phyloP scores from a whole-genome alignment of 768 basidiomycete species.

The Hypholoma fasciculare region DNA sequence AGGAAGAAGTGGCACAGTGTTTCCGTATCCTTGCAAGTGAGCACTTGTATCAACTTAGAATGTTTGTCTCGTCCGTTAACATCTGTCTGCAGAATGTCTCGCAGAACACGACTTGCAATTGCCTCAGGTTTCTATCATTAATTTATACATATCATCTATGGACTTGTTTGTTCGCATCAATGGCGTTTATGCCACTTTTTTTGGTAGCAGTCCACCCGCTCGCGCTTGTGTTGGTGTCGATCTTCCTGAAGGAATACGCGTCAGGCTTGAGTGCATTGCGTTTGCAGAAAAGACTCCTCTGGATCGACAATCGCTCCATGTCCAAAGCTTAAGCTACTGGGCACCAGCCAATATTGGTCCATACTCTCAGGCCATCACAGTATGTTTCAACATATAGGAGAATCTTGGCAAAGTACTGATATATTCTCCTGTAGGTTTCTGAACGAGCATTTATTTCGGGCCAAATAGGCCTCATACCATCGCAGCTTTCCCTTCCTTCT shows the following conservation, averaged over 20 bases:
- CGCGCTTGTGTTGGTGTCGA: constrained; percentile 91
- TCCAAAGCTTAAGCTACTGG: constrained; percentile 97
- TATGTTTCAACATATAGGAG: constrained; percentile 30
- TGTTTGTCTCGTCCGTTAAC: background rate
- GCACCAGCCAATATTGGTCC: constrained; percentile 99
- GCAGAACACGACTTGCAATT: constrained; percentile 46
- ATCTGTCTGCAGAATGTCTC: constrained; percentile 48
- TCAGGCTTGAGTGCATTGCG: constrained; percentile 84
- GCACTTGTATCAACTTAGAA: constrained; percentile 4
- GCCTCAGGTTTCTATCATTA: constrained; percentile 72
- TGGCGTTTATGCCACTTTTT: constrained; percentile 74
- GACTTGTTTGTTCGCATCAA: constrained; percentile 79
- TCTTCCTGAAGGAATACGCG: constrained; percentile 53
- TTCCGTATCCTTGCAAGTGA: constrained; percentile 67
- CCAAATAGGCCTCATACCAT: constrained; percentile 89
- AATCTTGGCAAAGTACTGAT: background rate
- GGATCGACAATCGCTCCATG: constrained; percentile 80
- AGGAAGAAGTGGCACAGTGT: constrained; percentile 71
- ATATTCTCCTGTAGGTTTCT: constrained; percentile 49
- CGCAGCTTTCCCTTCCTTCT: constrained; percentile 64
- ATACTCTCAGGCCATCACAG: constrained; percentile 91
- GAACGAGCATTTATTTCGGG: constrained; percentile 88
- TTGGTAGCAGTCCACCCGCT: constrained; percentile 90
- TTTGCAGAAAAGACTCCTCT: constrained; percentile 39
- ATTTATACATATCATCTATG: constrained; percentile 82